Evolutionary conservation across 1,284 basidiomycete species (phyloP).

Genomic region (Macrocybe sp.): DNA sequence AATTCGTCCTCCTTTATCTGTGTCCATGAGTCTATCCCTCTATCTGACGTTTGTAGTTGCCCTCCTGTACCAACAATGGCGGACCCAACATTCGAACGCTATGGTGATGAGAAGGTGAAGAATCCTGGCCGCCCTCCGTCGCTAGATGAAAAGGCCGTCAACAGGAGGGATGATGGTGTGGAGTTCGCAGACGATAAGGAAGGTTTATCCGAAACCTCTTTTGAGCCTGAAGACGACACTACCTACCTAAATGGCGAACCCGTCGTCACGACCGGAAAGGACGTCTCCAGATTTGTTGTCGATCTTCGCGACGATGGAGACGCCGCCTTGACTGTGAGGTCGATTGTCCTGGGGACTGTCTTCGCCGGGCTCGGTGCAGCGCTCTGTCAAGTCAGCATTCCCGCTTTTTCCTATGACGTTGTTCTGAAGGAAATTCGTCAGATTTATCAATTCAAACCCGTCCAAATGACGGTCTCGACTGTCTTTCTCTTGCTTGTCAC

Average conservation of each 20-base stretch:
- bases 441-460: constrained; percentile 63
- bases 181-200: constrained; percentile 27
- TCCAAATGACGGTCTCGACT: constrained; percentile 44
- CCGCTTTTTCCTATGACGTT: constrained; percentile 1
- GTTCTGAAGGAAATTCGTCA: constrained; percentile 15
- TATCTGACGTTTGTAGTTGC: too few relatives aligned
- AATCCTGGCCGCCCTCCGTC: too few relatives aligned
- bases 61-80: too few relatives aligned
- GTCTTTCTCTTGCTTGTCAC: constrained; percentile 58
- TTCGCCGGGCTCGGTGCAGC: constrained; percentile 53
- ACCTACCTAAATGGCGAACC: constrained; percentile 46
- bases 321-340: constrained; percentile 52
- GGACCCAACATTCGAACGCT: too few relatives aligned
- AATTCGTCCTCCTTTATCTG: too few relatives aligned
- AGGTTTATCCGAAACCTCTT: constrained; percentile 11
- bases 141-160: too few relatives aligned
- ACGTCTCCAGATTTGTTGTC: constrained; percentile 57
- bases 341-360: constrained; percentile 49
- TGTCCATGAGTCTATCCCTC: too few relatives aligned
- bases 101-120: too few relatives aligned
- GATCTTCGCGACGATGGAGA: constrained; percentile 62
- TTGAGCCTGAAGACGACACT: constrained; percentile 27
- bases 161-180: too few relatives aligned
- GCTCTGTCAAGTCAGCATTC: constrained; percentile 35
- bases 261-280: constrained; percentile 45